These are phyloP conservation scores for Zymoseptoria brevis DNA, from an alignment of 2,329 filamentous ascomycete genomes.

Conservation along the genomic window DNA sequence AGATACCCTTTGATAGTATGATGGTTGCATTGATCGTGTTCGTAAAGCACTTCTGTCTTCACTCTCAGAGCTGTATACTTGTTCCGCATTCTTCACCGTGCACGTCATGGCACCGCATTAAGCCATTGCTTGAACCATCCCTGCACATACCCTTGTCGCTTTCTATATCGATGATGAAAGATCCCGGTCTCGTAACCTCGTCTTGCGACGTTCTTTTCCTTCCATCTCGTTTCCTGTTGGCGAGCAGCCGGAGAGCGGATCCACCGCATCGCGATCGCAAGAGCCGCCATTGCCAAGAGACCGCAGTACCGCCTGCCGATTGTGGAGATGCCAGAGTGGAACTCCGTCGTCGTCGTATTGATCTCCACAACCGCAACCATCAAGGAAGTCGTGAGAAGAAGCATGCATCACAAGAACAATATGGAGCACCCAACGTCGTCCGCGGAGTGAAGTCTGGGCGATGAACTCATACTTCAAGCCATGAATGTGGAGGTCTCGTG, in stretches of 20 bases:
- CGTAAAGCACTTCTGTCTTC: background rate
- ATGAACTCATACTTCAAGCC: background rate
- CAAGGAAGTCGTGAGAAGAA: too few relatives aligned
- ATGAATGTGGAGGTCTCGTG: too few relatives aligned
- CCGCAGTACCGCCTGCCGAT: background rate
- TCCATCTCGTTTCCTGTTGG: background rate
- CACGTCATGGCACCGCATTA: background rate
- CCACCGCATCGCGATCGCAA: background rate
- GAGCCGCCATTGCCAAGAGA: background rate
- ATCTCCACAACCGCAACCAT: too few relatives aligned
- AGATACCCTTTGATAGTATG: background rate
- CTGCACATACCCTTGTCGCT: background rate
- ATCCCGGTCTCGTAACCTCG: background rate
- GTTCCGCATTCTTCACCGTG: background rate
- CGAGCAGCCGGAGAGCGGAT: background rate
- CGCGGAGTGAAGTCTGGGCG: background rate
- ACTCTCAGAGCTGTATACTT: too few relatives aligned
- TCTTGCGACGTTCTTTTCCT: background rate
- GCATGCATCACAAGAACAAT: background rate
- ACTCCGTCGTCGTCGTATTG: too few relatives aligned
- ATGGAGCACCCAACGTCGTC: background rate
- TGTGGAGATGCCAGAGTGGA: background rate
- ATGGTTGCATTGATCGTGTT: background rate
- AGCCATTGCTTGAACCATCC: background rate
- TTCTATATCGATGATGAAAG: background rate